Evolutionary conservation across 306 rosid genomes (phyloP), one percentile per base, ranked within the genome.

Genomic region (Trichosanthes cucumerina): DNA sequence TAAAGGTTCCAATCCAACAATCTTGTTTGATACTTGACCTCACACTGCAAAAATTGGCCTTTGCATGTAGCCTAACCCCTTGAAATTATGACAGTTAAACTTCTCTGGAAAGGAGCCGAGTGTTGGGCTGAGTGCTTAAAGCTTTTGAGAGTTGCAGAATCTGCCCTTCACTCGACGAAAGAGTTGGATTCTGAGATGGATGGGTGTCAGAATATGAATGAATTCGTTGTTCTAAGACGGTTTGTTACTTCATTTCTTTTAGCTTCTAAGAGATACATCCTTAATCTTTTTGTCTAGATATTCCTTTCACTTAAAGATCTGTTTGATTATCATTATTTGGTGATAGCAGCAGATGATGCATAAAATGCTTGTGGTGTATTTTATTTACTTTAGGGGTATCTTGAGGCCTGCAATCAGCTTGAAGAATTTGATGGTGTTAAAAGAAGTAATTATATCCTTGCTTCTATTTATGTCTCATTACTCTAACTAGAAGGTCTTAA

Each of bases 51-150:
- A 71, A 71, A 7, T 15, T 71, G 57, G 54, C 76, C 53, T 10
- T 64, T 69, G 4, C 38, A 70, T 44, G 57, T 13, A 39, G 77
- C 59, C 59, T 72, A 24, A 72, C 34, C 24, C 77, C 43, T 47
- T 28, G 43, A 26, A 46, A 72, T 46, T 64, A 23, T 77, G 18
- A 59, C 86, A 92, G 96, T 83, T 46, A 94, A 88, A 86, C 90
- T 84, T 77, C 90, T 94, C 23, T 90, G 93, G 93, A 85, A 86
- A 82, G 97, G 92, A 71, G 95, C 90, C 23, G 95, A 86, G 81
- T 94, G 95, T 89, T 94, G 98, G 98, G 81, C 80, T 34, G 98
- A 94, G 80, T 83, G 92, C 82, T 33, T 90, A 65, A 89, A 87
- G 86, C 96, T 92, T 80, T 83, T 94, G 86, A 83, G 64, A 74